These are phyloP conservation scores for Rhodotorula mucilaginosa DNA, from an alignment of 1,284 basidiomycete species.

Conservation along the genomic window DNA sequence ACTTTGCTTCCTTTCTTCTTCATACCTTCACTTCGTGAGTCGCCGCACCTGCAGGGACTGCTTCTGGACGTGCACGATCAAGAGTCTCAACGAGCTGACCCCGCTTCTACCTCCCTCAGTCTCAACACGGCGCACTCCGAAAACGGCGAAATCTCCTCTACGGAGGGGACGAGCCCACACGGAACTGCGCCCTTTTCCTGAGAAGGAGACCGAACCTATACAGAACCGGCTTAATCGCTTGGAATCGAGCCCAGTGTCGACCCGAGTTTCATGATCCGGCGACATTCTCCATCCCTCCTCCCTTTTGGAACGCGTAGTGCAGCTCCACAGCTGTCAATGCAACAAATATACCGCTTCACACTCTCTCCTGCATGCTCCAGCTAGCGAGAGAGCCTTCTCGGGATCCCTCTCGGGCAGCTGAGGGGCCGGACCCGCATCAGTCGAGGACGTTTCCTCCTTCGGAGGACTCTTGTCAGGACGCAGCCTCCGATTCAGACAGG, in stretches of 20 bases:
- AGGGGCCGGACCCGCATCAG: too few species aligned
- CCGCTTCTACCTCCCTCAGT: not conserved
- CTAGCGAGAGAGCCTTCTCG: too few species aligned
- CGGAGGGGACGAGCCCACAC: not conserved
- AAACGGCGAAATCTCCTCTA: not conserved
- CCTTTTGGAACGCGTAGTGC: not conserved
- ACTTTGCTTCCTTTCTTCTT: not conserved
- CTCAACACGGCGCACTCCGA: not conserved
- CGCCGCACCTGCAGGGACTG: too few species aligned
- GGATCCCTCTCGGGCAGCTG: too few species aligned
- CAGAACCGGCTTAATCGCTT: conserved; percentile 19
- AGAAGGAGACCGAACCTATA: conserved; percentile 19
- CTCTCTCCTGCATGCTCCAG: too few species aligned
- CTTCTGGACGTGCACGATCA: too few species aligned
- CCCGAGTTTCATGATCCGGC: conserved; percentile 13
- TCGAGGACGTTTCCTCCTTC: too few species aligned
- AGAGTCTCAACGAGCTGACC: too few species aligned
- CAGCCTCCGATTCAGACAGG: not conserved
- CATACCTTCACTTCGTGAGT: not conserved
- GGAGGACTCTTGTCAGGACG: too few species aligned
- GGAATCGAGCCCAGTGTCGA: not conserved
- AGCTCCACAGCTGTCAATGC: too few species aligned
- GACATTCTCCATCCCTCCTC: not conserved
- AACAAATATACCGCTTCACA: too few species aligned
- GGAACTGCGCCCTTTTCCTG: conserved; percentile 12